These are phyloP conservation scores for Haplosporangium gracile DNA, from an alignment of 192 early-diverging fungal species.

Conservation along the genomic window DNA sequence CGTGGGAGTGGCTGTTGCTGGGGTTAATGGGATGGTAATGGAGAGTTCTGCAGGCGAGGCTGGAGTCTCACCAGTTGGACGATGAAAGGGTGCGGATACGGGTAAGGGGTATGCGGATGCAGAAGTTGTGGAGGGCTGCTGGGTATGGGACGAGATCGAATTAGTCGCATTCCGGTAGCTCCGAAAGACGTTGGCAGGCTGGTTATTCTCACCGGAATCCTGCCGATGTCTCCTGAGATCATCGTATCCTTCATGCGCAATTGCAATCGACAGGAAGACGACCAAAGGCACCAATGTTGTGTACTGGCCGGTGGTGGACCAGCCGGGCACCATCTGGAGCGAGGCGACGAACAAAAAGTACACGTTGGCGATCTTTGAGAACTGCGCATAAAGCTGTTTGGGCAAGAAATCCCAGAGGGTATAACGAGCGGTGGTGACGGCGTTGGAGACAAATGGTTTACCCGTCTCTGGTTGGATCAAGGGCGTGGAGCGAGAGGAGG, in stretches of 20 bases:
- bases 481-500: slow-evolving; percentile 30
- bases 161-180: slow-evolving; percentile 64
- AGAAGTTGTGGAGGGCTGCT: slow-evolving; percentile 51
- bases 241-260: slow-evolving; percentile 84
- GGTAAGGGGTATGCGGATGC: slow-evolving; percentile 61
- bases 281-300: slow-evolving; percentile 82
- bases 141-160: slow-evolving; percentile 53
- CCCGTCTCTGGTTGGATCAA: slow-evolving; percentile 60
- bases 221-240: slow-evolving; percentile 76
- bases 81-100: slow-evolving; percentile 58
- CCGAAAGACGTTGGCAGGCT: slow-evolving; percentile 68
- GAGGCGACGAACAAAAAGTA: slow-evolving; percentile 76
- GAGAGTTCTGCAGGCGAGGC: slow-evolving; percentile 27
- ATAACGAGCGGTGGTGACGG: slow-evolving; percentile 75
- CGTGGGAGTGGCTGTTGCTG: slow-evolving; percentile 15
- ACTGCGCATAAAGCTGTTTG: slow-evolving; percentile 73
- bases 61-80: slow-evolving; percentile 44
- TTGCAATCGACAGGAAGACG: slow-evolving; percentile 82
- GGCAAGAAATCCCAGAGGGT: slow-evolving; percentile 70
- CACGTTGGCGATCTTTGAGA: slow-evolving; percentile 78
- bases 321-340: slow-evolving; percentile 72
- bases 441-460: slow-evolving; percentile 67
- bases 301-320: slow-evolving; percentile 84
- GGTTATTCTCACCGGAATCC: slow-evolving; percentile 73
- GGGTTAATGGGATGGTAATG: slow-evolving; percentile 52